Conservation (phyloP, 2,329 filamentous ascomycete species). For the Ophiostoma ulmi region DNA sequence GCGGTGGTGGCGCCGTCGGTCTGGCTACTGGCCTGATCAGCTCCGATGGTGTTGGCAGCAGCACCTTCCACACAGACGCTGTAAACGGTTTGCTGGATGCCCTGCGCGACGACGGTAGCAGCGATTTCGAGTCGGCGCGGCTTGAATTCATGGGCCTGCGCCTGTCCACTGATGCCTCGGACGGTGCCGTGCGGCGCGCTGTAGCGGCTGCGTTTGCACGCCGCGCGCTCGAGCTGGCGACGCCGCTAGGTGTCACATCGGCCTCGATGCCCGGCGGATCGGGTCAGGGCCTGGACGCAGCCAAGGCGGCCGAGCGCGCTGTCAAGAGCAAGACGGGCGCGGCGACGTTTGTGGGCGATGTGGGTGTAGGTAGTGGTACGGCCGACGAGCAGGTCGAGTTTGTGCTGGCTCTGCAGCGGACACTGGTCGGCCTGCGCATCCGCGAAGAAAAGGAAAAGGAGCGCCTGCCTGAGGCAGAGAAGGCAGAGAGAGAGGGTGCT, state of each 20-base stretch:
- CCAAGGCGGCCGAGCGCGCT: conserved; percentile 59
- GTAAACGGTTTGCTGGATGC: conserved; percentile 82
- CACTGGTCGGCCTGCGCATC: conserved; percentile 55
- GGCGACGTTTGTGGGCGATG: conserved; percentile 35
- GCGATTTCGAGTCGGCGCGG: conserved; percentile 75
- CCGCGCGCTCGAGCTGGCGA: conserved; percentile 65
- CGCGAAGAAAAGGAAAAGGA: conserved; percentile 20
- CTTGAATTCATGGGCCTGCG: conserved; percentile 92
- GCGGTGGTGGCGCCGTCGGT: conserved; percentile 35
- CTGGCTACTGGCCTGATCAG: neutral
- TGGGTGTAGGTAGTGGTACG: conserved; percentile 47
- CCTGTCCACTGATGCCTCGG: conserved; percentile 84
- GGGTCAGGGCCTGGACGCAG: conserved; percentile 46
- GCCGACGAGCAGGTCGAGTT: conserved; percentile 80
- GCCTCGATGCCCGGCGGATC: conserved; percentile 33
- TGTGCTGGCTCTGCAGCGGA: conserved; percentile 72
- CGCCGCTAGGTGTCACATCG: conserved; percentile 38
- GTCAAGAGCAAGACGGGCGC: conserved; percentile 53
- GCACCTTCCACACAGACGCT: conserved; percentile 78
- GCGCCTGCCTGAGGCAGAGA: neutral
- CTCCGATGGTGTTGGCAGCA: conserved; percentile 26
- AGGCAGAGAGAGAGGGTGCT: neutral
- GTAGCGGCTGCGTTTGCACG: conserved; percentile 82
- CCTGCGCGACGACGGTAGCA: conserved; percentile 64
- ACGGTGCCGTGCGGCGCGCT: conserved; percentile 79